Evolutionary conservation across 169 alveolate species (phyloP).

Genomic region (Eimeria acervulina): DNA sequence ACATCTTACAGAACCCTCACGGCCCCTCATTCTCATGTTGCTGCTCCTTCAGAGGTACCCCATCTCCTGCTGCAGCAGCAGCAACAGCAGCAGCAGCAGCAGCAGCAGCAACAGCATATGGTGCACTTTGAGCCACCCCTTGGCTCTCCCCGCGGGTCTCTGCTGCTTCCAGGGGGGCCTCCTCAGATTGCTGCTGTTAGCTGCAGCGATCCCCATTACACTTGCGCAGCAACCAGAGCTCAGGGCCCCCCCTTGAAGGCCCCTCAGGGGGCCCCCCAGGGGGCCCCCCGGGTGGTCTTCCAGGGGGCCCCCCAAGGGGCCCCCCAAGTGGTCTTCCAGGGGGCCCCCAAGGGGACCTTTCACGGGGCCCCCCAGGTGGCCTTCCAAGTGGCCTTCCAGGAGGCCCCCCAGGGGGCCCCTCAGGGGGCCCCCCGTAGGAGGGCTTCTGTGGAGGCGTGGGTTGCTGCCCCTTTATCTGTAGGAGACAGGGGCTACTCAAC

Average conservation of each 20-base stretch:
- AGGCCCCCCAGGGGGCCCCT: background rate
- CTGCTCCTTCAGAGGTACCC: background rate
- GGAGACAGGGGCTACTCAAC: background rate
- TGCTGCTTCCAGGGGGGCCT: background rate
- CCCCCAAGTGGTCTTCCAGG: background rate
- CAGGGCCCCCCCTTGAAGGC: background rate
- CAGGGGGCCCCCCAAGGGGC: background rate
- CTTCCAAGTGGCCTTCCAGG: background rate
- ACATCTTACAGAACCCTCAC: background rate
- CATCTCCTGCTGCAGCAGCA: constrained; percentile 13
- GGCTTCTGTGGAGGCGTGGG: constrained; percentile 45
- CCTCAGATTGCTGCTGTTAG: background rate
- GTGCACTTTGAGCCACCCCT: background rate
- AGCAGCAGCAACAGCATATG: constrained; percentile 18
- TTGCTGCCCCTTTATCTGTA: constrained; percentile 1
- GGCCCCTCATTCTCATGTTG: background rate
- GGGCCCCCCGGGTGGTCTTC: background rate
- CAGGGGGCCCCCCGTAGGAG: constrained; percentile 19
- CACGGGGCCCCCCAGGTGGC: constrained; percentile 15
- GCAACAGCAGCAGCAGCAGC: constrained; percentile 53
- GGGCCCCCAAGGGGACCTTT: background rate
- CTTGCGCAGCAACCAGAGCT: background rate
- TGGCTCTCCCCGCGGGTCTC: background rate
- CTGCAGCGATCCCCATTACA: background rate
- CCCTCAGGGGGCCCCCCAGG: background rate